A percentile compares a stretch with the other conserved stretches of the same genome.
phyloP scores from a whole-genome alignment of 768 basidiomycete species.

The Suillus americanus region DNA sequence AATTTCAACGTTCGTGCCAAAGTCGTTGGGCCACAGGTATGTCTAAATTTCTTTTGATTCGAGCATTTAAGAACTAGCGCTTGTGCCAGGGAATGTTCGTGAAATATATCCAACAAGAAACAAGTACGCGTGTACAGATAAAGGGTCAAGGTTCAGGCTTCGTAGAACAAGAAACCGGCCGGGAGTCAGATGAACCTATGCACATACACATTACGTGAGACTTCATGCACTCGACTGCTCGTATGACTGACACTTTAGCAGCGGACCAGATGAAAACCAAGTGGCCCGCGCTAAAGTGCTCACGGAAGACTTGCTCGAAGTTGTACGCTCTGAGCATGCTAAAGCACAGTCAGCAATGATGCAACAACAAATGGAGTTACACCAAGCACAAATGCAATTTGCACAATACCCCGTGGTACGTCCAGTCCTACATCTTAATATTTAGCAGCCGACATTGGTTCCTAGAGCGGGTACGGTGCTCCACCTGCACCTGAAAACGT shows the following conservation, averaged over 20 bases:
- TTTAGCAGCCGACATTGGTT: not conserved
- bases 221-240: constrained; percentile 17
- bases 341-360: constrained; percentile 67
- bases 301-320: constrained; percentile 85
- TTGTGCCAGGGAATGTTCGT: constrained; percentile 83
- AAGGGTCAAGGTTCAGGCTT: constrained; percentile 95
- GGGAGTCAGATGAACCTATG: constrained; percentile 87
- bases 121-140: constrained; percentile 94
- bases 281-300: constrained; percentile 84
- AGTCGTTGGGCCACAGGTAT: constrained; percentile 90
- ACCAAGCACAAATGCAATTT: constrained; percentile 81
- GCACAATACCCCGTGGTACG: constrained; percentile 65
- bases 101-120: constrained; percentile 97
- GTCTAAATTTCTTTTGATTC: constrained; percentile 20
- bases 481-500: constrained; percentile 36
- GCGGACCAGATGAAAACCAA: constrained; percentile 84
- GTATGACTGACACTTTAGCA: constrained; percentile 13
- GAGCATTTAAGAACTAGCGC: not conserved
- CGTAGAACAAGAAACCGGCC: constrained; percentile 86
- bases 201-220: constrained; percentile 89
- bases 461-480: constrained; percentile 34
- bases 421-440: constrained; percentile 4
- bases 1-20: constrained; percentile 99
- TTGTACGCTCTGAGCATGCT: constrained; percentile 85
- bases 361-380: constrained; percentile 85